Evolutionary conservation across 148 eudicot genomes (phyloP).

Genomic region (Diospyros lotus): DNA sequence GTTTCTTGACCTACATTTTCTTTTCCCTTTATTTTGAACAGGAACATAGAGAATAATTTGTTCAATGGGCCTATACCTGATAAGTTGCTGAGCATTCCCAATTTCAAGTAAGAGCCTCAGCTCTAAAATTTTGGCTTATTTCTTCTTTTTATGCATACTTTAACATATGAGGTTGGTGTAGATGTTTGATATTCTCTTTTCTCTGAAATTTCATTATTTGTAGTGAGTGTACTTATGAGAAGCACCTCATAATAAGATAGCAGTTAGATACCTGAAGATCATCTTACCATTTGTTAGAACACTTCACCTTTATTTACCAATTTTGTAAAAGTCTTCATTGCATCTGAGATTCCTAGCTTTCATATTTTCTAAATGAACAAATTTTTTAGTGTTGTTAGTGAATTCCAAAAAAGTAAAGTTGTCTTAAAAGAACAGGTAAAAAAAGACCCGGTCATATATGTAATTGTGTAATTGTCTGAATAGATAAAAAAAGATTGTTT

Average conservation of each 20-base stretch:
- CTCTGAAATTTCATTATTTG: background rate
- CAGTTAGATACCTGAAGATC: background rate
- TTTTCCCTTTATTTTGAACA: constrained; percentile 24
- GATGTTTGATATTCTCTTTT: background rate
- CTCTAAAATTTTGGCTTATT: too few species aligned
- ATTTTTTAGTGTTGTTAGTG: background rate
- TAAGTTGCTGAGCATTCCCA: constrained; percentile 62
- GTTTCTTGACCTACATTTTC: background rate
- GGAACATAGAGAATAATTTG: constrained; percentile 70
- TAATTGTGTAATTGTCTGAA: too few species aligned
- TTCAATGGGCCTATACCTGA: constrained; percentile 81
- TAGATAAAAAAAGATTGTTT: too few species aligned
- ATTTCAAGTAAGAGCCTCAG: constrained; percentile 53
- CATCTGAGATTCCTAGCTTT: background rate
- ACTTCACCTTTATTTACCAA: too few species aligned
- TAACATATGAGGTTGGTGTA: background rate
- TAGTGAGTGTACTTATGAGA: background rate
- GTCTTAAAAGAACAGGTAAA: too few species aligned
- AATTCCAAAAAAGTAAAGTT: too few species aligned
- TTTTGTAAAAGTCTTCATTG: background rate
- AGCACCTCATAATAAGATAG: background rate
- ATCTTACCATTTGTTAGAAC: background rate
- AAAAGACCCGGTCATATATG: too few species aligned
- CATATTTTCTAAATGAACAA: background rate
- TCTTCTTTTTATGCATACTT: constrained; percentile 1